Percentiles rank a stretch among this genome's conserved stretches.
Conservation (phyloP, 1,284 basidiomycete species). For the Puccinia hordei region DNA sequence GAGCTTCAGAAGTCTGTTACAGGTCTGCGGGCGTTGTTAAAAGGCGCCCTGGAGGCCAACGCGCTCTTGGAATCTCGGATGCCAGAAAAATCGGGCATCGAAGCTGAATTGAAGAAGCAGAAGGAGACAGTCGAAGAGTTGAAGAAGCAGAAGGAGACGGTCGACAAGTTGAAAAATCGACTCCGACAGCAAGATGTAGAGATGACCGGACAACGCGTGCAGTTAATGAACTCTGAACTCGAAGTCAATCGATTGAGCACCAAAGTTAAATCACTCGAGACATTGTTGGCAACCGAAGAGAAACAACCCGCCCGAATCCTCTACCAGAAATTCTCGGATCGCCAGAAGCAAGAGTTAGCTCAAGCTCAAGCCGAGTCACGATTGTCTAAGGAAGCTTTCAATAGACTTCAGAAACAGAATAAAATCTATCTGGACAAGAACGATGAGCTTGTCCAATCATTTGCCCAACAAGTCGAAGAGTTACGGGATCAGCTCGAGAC, state of each 20-base stretch:
- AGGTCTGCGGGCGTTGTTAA: background rate
- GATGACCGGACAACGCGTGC: background rate
- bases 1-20: background rate
- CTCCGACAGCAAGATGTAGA: constrained; percentile 4
- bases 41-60: constrained; percentile 2
- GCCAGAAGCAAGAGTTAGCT: background rate
- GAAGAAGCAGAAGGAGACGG: background rate
- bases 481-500: background rate
- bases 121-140: background rate
- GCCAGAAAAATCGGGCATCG: background rate
- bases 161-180: background rate
- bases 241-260: background rate
- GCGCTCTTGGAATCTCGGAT: background rate
- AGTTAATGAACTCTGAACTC: background rate
- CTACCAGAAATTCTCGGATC: background rate
- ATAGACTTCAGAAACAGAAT: background rate
- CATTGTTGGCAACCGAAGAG: background rate
- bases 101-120: background rate
- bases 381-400: background rate
- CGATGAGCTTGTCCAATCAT: constrained; percentile 4
- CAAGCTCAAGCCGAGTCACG: background rate
- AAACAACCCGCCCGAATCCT: constrained; percentile 18
- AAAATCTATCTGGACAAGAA: background rate
- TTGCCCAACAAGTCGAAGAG: background rate
- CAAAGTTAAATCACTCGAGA: background rate